A percentile compares a stretch with the other conserved stretches of the same genome.
phyloP scores from a whole-genome alignment of 2,329 filamentous ascomycete genomes.

The Fusarium verrucosum region DNA sequence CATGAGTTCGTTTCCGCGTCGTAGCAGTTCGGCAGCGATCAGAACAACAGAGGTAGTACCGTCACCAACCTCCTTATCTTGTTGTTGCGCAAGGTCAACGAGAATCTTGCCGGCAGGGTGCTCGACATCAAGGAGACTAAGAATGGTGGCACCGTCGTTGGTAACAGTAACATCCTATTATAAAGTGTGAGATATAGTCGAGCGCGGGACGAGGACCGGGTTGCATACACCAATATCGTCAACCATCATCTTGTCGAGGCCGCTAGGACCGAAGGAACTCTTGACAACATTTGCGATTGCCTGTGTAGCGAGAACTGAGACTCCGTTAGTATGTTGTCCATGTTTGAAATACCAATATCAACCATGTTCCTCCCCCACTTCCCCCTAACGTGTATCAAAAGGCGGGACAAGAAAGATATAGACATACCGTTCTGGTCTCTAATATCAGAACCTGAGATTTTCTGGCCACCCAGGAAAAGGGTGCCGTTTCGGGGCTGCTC shows the following conservation, averaged over 20 bases:
- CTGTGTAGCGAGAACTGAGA: constrained; percentile 86
- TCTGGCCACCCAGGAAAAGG: constrained; percentile 94
- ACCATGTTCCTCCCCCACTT: constrained; percentile 36
- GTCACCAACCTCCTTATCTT: constrained; percentile 98
- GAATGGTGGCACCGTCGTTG: constrained; percentile 97
- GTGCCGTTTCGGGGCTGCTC: constrained; percentile 95
- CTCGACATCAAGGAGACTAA: constrained; percentile 94
- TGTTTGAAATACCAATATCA: constrained; percentile 29
- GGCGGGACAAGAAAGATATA: constrained; percentile 38
- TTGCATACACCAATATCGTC: constrained; percentile 90
- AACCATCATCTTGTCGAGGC: constrained; percentile 99
- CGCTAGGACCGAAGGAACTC: constrained; percentile 96
- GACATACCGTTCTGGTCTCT: constrained; percentile 89
- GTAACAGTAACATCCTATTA: constrained; percentile 93
- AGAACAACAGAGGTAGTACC: constrained; percentile 98
- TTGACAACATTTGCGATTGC: constrained; percentile 99
- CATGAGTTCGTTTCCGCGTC: constrained; percentile 96
- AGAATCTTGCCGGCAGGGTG: constrained; percentile 98
- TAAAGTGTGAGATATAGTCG: constrained; percentile 34
- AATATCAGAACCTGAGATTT: constrained; percentile 97
- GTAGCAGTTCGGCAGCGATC: constrained; percentile 93
- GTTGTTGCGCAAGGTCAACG: constrained; percentile 96
- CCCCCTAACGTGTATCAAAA: constrained; percentile 39
- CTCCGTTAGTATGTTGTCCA: constrained; percentile 26
- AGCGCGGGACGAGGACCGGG: constrained; percentile 24